Base-by-base conservation (phyloP, 2,329 filamentous ascomycete genomes). In the Pyrenochaeta sp. region DNA sequence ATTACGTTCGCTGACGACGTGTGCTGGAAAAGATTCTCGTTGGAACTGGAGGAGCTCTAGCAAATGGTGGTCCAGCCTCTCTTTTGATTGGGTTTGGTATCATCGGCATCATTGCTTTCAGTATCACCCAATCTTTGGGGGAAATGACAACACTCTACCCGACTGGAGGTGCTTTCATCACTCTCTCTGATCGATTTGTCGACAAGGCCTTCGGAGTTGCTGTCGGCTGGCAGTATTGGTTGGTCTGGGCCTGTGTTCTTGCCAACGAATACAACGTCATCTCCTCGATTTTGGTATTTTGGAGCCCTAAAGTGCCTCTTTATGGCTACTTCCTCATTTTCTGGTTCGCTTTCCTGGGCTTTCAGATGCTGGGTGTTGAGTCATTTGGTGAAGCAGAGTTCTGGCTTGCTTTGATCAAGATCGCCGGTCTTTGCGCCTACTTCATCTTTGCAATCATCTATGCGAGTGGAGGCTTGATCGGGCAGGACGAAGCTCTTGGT, bases 91-190 rank as follows among this genome's bases (percentile, higher is more conserved):
- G 87, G 1, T 92, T 91, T 53, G 87, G 85, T 8, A 79, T 89
- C 50, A 82, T 90, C 45, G 88, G 85, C 9, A 79, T 89, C 49
- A 81, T 90, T 48, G 86, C 87, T 2, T 81, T 62, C 46, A 79
- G 76, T 54, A 81, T 87, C 53, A 89, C 88, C 82, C 87, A 90
- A 74, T 86, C 83, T 4, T 73, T 91, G 6, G 88, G 88, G 14
- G 88, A 91, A 65, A 74, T 90, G 58, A 88, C 87, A 3, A 90
- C 87, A 6, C 71, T 90, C 1, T 89, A 86, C 54, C 87, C 87
- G 0, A 85, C 82, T 1, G 84, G 84, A 4, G 87, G 87, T 3
- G 84, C 85, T 0, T 90, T 90, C 58, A 84, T 84, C n/a, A 83
- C 81, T 7, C 79, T 89, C 23, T 84, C 84, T 0, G 84, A 87